phyloP scores from a whole-genome alignment of 331 rosid species.

The Quercus lobata region DNA sequence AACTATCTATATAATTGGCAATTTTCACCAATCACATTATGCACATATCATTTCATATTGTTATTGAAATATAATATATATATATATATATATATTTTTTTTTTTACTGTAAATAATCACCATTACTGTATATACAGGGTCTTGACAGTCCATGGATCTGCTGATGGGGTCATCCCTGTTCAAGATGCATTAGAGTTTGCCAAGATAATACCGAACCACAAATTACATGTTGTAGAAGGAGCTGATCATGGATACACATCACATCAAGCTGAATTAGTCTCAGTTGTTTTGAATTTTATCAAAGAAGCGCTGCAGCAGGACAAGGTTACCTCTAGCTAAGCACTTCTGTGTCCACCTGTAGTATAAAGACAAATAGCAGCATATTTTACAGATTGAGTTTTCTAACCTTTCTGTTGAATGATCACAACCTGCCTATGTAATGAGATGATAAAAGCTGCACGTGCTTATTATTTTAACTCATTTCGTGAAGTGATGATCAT shows the following conservation, averaged over 20 bases:
- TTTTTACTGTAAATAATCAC: not conserved
- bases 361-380: not conserved
- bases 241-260: conserved; percentile 56
- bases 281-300: conserved; percentile 30
- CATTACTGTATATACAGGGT: conserved; percentile 42
- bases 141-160: conserved; percentile 66
- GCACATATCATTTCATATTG: not conserved
- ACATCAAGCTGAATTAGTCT: conserved; percentile 57
- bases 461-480: not conserved
- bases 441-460: not conserved
- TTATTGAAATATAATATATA: not conserved
- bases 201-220: conserved; percentile 55
- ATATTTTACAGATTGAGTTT: not conserved
- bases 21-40: not conserved
- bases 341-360: not conserved
- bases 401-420: not conserved
- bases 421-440: not conserved
- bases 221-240: conserved; percentile 57
- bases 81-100: no score
- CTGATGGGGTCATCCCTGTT: conserved; percentile 38
- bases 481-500: not conserved
- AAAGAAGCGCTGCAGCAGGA: not conserved
- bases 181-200: conserved; percentile 64
- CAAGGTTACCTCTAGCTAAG: not conserved
- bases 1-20: not conserved